Percentiles rank a stretch among this genome's conserved stretches.
Evolutionary conservation across 2,329 filamentous ascomycete species (phyloP).

Genomic region (Exophiala viscosa): DNA sequence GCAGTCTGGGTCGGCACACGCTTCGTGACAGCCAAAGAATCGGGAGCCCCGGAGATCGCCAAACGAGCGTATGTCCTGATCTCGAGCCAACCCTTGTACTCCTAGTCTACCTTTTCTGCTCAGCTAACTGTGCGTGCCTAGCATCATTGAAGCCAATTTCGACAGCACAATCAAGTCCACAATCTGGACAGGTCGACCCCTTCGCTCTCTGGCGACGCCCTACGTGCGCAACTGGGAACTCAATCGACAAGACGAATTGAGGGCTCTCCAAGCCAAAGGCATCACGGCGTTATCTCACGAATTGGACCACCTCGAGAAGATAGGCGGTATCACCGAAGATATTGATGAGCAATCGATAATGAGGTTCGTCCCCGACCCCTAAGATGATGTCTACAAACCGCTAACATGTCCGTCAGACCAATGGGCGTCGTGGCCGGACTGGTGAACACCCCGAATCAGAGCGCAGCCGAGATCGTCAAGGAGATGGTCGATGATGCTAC

Average conservation of each 20-base stretch:
- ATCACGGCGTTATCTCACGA: slow-evolving; percentile 46
- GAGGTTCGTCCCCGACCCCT: slow-evolving; percentile 6
- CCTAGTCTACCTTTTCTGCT: slow-evolving; percentile 52
- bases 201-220: slow-evolving; percentile 70
- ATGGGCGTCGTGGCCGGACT: slow-evolving; percentile 81
- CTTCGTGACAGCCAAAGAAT: slow-evolving; percentile 73
- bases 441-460: slow-evolving; percentile 60
- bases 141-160: slow-evolving; percentile 66
- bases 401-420: slow-evolving; percentile 35
- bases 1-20: slow-evolving; percentile 84
- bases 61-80: slow-evolving; percentile 16
- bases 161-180: slow-evolving; percentile 72
- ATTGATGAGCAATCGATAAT: slow-evolving; percentile 49
- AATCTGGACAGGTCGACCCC: slow-evolving; percentile 70
- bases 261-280: not conserved
- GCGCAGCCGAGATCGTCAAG: slow-evolving; percentile 69
- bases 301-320: slow-evolving; percentile 22
- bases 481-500: slow-evolving; percentile 73
- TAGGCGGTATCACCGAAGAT: slow-evolving; percentile 48
- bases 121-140: slow-evolving; percentile 62
- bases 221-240: slow-evolving; percentile 71
- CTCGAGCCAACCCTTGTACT: not conserved
- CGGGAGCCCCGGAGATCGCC: slow-evolving; percentile 42
- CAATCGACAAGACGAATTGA: slow-evolving; percentile 60
- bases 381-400: not conserved